Percentiles rank a stretch among this genome's conserved stretches.
phyloP scores from a whole-genome alignment of 208 protist species.

The Wallacemonas collosoma region DNA sequence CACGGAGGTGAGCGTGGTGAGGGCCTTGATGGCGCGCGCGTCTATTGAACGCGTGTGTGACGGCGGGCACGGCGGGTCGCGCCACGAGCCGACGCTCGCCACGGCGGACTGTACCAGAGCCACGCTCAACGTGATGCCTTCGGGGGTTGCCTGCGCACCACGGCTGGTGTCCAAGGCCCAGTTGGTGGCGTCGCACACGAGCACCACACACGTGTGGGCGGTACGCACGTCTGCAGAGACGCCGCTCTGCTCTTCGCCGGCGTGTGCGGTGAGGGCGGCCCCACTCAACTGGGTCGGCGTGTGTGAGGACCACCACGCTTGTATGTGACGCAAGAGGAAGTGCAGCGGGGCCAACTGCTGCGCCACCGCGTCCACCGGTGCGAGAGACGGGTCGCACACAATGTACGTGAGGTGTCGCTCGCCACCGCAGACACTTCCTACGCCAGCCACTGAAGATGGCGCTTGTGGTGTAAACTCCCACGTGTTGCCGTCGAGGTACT shows the following conservation, averaged over 20 bases:
- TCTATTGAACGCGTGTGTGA: neutral
- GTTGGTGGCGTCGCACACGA: neutral
- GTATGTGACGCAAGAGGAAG: constrained; percentile 1
- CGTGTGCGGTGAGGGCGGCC: too few relatives aligned
- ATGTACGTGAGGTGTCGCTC: neutral
- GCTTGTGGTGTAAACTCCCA: neutral
- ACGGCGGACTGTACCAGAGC: neutral
- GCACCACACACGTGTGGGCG: neutral
- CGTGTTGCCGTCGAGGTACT: constrained; percentile 4
- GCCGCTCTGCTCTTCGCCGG: too few relatives aligned
- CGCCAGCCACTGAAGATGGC: neutral
- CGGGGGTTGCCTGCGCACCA: neutral
- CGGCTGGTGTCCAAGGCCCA: constrained; percentile 13
- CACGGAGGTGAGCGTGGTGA: neutral
- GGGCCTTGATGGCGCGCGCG: neutral
- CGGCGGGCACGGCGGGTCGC: neutral
- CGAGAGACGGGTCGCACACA: neutral
- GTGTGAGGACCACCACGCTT: constrained; percentile 6
- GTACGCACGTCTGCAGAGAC: too few relatives aligned
- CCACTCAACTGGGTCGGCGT: too few relatives aligned
- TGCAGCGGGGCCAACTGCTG: constrained; percentile 1
- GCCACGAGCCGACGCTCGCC: neutral
- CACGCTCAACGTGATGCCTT: neutral
- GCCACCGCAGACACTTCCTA: too few relatives aligned
- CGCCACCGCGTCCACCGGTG: neutral